Base-by-base conservation (phyloP, 805 yeast species). In the Wickerhamiella musiphila region DNA sequence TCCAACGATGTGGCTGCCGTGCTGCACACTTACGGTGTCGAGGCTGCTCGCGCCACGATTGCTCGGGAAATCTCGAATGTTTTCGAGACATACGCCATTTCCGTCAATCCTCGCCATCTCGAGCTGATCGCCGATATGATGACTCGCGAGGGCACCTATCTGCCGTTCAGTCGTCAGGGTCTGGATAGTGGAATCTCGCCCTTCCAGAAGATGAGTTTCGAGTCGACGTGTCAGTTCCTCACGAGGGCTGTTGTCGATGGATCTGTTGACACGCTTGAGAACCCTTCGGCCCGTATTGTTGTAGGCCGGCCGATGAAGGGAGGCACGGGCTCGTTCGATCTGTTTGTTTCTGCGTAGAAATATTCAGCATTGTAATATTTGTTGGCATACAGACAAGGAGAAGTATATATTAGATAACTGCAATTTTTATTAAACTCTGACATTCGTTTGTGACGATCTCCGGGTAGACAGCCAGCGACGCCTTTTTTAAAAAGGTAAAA, bases 91-190 rank as follows among this genome's bases (percentile, higher is more conserved):
- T 90, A 90, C 58, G 96, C 96, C 48, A 90, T 90, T 52, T 62
- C 83, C 37, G 98, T 90, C 37, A 77, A 90, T 35, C 63, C 71
- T 33, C 81, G 98, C 56, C 99, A 90, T 62, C 71, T 90, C 60
- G 98, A 90, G 53, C 70, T 90, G 54, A 76, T 90, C 56, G 99
- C 93, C 42, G 99, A 90, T 57, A 79, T 81, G 82, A 90, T 90
- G 99, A 90, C 99, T 4, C 73, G 98, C 58, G 96, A 90, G 58
- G 99, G 99, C 50, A 70, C 92, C 2, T 90, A 84, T 53, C 61
- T 86, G 52, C 94, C 99, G 17, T 90, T 90, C 66, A 84, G 82
- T 58, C 79, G 99, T 66, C 94, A 82, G 61, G 99, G 99, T 57
- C 84, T 92, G 53, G 96, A 90, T 55, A 69, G 93, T 1, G 71